phyloP scores from a whole-genome alignment of 2,329 filamentous ascomycete species.

The Aspergillus sp. region DNA sequence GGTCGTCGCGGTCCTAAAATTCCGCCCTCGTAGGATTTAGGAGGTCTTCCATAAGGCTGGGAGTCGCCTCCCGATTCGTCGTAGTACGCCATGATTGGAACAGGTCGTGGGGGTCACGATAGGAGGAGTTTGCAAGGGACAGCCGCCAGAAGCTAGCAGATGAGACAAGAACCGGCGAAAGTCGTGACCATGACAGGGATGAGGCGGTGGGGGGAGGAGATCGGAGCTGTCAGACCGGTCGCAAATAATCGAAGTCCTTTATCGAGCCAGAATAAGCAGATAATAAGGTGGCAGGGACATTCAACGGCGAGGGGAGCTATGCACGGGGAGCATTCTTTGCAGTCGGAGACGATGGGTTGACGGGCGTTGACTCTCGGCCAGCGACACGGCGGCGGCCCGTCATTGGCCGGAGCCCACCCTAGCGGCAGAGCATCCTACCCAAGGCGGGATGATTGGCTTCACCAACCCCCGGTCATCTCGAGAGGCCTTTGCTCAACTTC shows the following conservation, averaged over 20 bases:
- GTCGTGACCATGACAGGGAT: slow-evolving; percentile 19
- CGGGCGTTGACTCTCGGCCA: slow-evolving; percentile 4
- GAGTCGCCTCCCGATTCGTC: slow-evolving; percentile 38
- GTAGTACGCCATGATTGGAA: slow-evolving; percentile 37
- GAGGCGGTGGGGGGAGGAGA: neutral
- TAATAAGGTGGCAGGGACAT: neutral
- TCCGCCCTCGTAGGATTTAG: slow-evolving; percentile 33
- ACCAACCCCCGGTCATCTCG: slow-evolving; percentile 4
- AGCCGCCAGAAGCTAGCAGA: slow-evolving; percentile 13
- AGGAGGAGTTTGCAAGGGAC: slow-evolving; percentile 5
- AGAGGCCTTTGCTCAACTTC: slow-evolving; percentile 20
- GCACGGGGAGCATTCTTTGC: neutral
- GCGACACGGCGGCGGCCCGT: slow-evolving; percentile 2
- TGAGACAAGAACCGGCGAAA: slow-evolving; percentile 8
- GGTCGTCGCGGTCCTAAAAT: slow-evolving; percentile 40
- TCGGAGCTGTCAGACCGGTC: slow-evolving; percentile 1
- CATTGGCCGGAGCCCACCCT: slow-evolving; percentile 1
- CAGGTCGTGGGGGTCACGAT: neutral
- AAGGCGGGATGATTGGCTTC: neutral
- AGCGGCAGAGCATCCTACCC: slow-evolving; percentile 1
- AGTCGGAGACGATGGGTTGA: neutral
- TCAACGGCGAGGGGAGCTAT: neutral
- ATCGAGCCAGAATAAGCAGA: neutral
- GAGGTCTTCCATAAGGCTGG: slow-evolving; percentile 29
- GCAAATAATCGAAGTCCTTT: neutral